Evolutionary conservation across 768 basidiomycete species (phyloP).

Genomic region (Baorangia bicolor): DNA sequence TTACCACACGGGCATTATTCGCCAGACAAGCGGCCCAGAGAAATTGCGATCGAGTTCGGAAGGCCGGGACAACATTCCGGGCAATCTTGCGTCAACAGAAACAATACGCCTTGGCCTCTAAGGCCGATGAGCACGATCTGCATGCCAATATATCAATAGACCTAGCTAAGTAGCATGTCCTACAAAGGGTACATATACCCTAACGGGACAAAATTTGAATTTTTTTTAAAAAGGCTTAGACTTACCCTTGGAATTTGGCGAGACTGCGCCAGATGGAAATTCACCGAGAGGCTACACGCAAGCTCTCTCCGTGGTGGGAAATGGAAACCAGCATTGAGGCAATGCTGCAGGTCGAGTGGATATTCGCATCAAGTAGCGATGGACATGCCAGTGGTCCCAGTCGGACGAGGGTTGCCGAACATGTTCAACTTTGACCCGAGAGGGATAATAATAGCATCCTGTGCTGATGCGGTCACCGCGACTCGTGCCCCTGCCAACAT

Average conservation of each 20-base stretch:
- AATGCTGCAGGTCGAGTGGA: background rate
- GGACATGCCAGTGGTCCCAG: background rate
- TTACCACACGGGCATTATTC: background rate
- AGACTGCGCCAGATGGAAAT: background rate
- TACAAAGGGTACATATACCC: no score
- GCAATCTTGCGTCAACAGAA: no score
- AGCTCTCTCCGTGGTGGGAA: background rate
- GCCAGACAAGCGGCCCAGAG: background rate
- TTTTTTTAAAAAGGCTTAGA: no score
- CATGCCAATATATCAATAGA: no score
- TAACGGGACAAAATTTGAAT: no score
- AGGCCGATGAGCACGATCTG: background rate
- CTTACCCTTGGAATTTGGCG: background rate
- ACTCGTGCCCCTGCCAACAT: background rate
- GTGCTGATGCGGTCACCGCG: background rate
- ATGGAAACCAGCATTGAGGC: background rate
- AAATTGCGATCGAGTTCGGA: background rate
- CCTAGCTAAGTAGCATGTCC: no score
- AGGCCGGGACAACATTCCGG: background rate
- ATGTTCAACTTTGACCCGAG: constrained; percentile 15
- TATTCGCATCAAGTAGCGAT: background rate
- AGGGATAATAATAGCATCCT: background rate
- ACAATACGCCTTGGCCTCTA: no score
- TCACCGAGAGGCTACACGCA: background rate
- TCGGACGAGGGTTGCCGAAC: constrained; percentile 8